A percentile compares a stretch with the other conserved stretches of the same genome.
These are phyloP conservation scores for Rhodamnia rubescens DNA, from an alignment of 345 rosid genomes.

Conservation along the genomic window DNA sequence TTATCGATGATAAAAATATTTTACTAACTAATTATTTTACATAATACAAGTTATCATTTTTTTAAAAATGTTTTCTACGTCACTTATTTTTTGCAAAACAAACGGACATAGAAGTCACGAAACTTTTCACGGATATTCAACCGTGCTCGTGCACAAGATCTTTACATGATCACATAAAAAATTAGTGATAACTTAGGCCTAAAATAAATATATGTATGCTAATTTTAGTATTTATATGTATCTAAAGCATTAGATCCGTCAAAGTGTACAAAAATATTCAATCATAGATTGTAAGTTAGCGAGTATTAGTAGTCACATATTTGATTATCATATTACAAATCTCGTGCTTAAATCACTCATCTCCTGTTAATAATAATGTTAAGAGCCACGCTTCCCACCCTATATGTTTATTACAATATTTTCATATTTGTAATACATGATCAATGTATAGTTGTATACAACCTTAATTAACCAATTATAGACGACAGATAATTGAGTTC, in stretches of 20 bases:
- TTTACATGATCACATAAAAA: neutral
- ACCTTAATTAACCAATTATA: neutral
- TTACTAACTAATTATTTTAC: too few species aligned
- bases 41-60: too few species aligned
- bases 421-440: neutral
- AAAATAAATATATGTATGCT: neutral
- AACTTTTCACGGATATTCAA: neutral
- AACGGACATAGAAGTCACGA: neutral
- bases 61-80: too few species aligned
- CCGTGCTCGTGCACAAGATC: neutral
- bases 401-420: neutral
- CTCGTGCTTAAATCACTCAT: accelerated
- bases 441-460: too few species aligned
- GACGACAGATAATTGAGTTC: neutral
- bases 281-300: neutral
- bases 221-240: neutral
- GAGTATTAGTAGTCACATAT: neutral
- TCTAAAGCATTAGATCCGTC: neutral
- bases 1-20: too few species aligned
- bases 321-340: accelerated
- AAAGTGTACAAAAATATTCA: neutral
- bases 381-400: accelerated
- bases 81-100: too few species aligned
- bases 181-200: neutral
- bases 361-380: neutral